Base-by-base conservation (phyloP, 2,329 filamentous ascomycete species). In the Purpureocillium lavendulum region DNA sequence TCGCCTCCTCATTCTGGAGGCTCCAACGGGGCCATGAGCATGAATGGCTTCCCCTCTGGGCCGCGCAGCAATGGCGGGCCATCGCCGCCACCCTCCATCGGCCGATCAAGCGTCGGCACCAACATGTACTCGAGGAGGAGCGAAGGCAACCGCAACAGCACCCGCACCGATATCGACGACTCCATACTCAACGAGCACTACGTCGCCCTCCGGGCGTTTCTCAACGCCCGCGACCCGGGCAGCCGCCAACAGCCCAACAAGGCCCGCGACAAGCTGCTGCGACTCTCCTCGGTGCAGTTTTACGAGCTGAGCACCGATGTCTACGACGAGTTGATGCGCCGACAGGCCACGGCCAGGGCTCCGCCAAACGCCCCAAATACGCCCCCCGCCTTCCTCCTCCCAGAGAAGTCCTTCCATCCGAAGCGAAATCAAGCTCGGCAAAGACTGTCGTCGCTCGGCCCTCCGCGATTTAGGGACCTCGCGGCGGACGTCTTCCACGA, bases 371-470 rank as follows among this genome's bases (percentile, higher is more conserved):
- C 69, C 17, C 69, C 70, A 35, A 70, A 66, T 45, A 60, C 64
- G 4, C 72, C 75, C n/a, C 86, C 87, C 2, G 67, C 77, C 11
- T 94, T 80, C 56, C 75, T 98, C 6, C 67, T 86, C 17, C 87
- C 92, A n/a, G 87, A 90, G 59, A 75, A 82, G 48, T 83, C 80
- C 47, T 97, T 97, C 63, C 92, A 98, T 61, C 88, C 89, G 3
- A 98, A 97, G 65, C 83, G 92, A 46, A 98, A 98, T 58, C 89
- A 97, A 60, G 92, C 92, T n/a, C 79, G 92, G 31, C 88, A 96
- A 62, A 94, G 94, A 60, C 76, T 98, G 15, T 90, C 88, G 0
- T 94, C 89, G 0, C 75, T 98, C 12, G 87, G 88, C 3, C 80
- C 84, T 16, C 82, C 87, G 18, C 75, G 90, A 42, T 98, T 98